Base-by-base conservation (phyloP, 129 eudicot species). In the Kitagawia praeruptora region DNA sequence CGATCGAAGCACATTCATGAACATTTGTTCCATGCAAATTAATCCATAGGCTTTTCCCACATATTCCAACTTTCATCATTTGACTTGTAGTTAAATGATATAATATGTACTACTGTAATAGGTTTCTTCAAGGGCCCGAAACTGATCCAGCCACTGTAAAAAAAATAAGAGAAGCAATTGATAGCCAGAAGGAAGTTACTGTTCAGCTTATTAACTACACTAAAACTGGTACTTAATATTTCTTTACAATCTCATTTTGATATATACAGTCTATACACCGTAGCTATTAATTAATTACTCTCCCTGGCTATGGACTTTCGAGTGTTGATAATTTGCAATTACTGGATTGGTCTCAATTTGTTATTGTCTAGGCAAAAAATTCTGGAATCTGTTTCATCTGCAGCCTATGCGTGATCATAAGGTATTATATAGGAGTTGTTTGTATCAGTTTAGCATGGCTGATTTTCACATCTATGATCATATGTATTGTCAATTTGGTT, bases 361-460 rank as follows among this genome's bases (percentile, higher is more conserved):
- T 67, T 63, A 88, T 67, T 70, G 9, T 84, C 66, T 82, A 96
- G 99, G 99, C 78, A 96, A 96, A 78, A 96, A 96, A 81, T 96
- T 96, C 80, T 96, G 99, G 99, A 96, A 96, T 53, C 83, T 96
- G 88, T 96, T 96, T 83, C 99, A 96, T 89, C 87, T 96, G 66
- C 99, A 96, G 88, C 99, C 99, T 78, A 96, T 96, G 99, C 99
- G 99, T 89, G 99, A 96, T 81, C 97, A 96, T 70, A 96, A 90
- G 99, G 99, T 96, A 88, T 7, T 61, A 3, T 67, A 41, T 66
- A 6, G 40, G 70, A 18, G 19, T n/a, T 13, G 1, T 25, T n/a
- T 64, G 42, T 44, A 28, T 48, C 47, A 5, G 23, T 21, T 58
- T 40, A 10, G 40, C 56, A 38, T 54, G 15, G 3, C 39, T 45